Conservation (phyloP, 331 rosid genomes). For the Malus hybrid region DNA sequence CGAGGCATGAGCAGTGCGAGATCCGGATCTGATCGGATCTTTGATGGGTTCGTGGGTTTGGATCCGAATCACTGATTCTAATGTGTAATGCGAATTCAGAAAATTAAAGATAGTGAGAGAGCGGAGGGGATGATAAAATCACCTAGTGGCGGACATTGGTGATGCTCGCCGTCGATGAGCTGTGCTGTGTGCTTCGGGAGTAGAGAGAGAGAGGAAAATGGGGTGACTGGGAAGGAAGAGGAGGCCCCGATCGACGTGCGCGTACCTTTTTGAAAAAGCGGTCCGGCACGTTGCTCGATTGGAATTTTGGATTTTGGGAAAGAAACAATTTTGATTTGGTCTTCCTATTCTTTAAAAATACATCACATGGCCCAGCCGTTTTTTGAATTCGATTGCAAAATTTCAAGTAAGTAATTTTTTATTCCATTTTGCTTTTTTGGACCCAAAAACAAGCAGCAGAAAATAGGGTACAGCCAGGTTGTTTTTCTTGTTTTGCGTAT, state of each 20-base stretch:
- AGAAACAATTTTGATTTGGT: not conserved
- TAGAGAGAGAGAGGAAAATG: not conserved
- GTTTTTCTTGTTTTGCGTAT: no score
- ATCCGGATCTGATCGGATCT: slow-evolving; percentile 37
- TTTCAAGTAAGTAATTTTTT: no score
- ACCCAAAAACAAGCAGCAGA: no score
- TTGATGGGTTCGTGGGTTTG: not conserved
- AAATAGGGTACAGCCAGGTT: no score
- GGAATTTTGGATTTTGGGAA: not conserved
- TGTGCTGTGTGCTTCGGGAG: not conserved
- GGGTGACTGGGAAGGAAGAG: not conserved
- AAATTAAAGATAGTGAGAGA: not conserved
- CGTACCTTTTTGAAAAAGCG: not conserved
- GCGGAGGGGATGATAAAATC: not conserved
- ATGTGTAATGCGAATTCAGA: not conserved
- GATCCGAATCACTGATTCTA: slow-evolving; percentile 14
- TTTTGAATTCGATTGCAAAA: no score
- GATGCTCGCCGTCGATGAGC: slow-evolving; percentile 21
- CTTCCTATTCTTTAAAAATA: no score
- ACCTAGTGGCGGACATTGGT: not conserved
- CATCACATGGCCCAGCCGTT: no score
- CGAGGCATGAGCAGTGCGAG: slow-evolving; percentile 56
- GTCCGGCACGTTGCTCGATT: slow-evolving; percentile 1
- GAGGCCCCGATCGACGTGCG: not conserved
- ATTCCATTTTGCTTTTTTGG: no score